These are phyloP conservation scores for Cinnamomum chago DNA, from an alignment of 164 flowering plant species.

Conservation along the genomic window DNA sequence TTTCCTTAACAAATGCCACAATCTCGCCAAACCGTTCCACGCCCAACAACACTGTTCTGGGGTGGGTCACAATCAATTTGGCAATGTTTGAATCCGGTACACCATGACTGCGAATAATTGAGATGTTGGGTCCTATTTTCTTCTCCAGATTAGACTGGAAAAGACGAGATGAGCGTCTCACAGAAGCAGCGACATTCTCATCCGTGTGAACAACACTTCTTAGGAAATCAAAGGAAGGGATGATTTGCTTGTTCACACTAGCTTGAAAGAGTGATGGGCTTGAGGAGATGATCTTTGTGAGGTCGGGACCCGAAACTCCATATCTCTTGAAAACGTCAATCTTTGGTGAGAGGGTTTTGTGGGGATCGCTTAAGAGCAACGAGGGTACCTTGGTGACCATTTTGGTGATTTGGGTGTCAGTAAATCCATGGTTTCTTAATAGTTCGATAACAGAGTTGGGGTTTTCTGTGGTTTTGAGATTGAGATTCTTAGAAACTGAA, in stretches of 20 bases:
- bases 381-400: not conserved
- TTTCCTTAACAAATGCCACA: not conserved
- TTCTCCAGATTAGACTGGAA: not conserved
- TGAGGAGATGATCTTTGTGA: not conserved
- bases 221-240: not conserved
- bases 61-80: not conserved
- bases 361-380: not conserved
- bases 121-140: not conserved
- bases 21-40: constrained; percentile 3
- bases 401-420: constrained; percentile 5
- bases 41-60: not conserved
- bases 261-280: not conserved
- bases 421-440: constrained; percentile 2
- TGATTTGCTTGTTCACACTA: not conserved
- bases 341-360: constrained; percentile 6
- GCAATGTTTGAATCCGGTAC: constrained; percentile 1
- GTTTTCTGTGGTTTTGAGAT: not conserved
- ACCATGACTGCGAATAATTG: not conserved
- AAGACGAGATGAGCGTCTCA: not conserved
- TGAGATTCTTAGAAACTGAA: not conserved
- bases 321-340: constrained; percentile 4
- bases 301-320: constrained; percentile 4
- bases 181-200: not conserved
- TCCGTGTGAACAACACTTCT: not conserved
- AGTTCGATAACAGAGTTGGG: constrained; percentile 5